Conservation (phyloP, 2,329 filamentous ascomycete species). For the Colletotrichum trifolii region DNA sequence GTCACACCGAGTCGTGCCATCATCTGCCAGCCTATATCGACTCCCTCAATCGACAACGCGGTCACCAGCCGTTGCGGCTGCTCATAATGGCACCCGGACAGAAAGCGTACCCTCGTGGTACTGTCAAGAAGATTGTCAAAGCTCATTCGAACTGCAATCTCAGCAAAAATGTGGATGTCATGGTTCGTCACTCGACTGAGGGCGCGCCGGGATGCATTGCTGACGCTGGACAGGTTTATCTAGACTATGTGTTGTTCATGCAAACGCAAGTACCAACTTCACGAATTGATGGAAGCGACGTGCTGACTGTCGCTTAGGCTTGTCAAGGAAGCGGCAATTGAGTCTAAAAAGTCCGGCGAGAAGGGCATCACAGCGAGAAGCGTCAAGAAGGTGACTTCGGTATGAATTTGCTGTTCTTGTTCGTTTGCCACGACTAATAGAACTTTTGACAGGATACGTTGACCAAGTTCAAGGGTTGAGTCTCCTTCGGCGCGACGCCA, state of each 20-base stretch:
- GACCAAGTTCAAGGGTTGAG: constrained; percentile 72
- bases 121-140: constrained; percentile 90
- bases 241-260: constrained; percentile 88
- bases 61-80: neutral
- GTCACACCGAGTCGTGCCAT: constrained; percentile 12
- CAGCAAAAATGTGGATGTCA: constrained; percentile 86
- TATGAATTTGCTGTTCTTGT: constrained; percentile 52
- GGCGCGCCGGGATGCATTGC: constrained; percentile 42
- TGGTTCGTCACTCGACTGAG: constrained; percentile 64
- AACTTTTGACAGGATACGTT: constrained; percentile 65
- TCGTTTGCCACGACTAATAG: neutral
- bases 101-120: constrained; percentile 85
- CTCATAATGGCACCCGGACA: constrained; percentile 68
- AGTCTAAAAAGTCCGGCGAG: constrained; percentile 79
- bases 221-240: constrained; percentile 72
- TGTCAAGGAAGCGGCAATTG: constrained; percentile 82
- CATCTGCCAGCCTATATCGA: neutral
- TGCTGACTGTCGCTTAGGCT: constrained; percentile 49
- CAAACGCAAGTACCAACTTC: constrained; percentile 58
- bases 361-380: constrained; percentile 79
- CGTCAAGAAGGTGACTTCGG: constrained; percentile 81
- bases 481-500: neutral
- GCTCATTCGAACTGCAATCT: constrained; percentile 84
- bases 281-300: constrained; percentile 6
- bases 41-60: neutral